Base-by-base conservation (phyloP, 495 filamentous ascomycete genomes). In the Patellaria atrata region DNA sequence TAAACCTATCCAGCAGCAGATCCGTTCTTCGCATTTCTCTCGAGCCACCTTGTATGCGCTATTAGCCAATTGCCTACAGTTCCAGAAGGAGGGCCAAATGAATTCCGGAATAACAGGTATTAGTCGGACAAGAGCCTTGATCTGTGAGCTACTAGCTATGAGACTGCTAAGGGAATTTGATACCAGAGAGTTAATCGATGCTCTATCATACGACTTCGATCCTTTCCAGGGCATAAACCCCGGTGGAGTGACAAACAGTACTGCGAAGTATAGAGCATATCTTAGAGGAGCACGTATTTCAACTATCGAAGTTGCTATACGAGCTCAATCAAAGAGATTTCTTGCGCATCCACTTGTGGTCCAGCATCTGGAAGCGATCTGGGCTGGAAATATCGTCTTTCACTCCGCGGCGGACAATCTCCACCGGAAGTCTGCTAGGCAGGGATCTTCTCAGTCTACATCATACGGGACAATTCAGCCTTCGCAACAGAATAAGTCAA, bases 381-480 rank as follows among this genome's bases (percentile, higher is more conserved):
- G 86, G 86, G 85, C 82, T 15, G 86, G 86, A 3, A 86, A 78
- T 5, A 82, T 94, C 34, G 83, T 87, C 27, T 93, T 94, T 50
- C 77, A 93, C 57, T 86, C 81, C 4, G 70, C 74, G 11, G 79
- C 82, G 12, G 85, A 93, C 52, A 78, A 70, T 38, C 61, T 91
- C 5, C 84, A 91, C 57, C 74, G 81, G 10, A 58, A 56, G 30
- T 51, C 57, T 16, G 25, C 51, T 35, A 26, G 53, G 38, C 15
- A 47, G 47, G 28, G 51, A 43, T 31, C 15, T 9, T 17, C 28
- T 18, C 10, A 9, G 10, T 31, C n/a, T n/a, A 13, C 20, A 44
- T 10, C 30, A 26, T 7, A 14, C 15, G n/a, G 3, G 23, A 4
- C 33, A 17, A 17, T 17, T 20, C 4, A 37, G 41, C n/a, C 27